Evolutionary conservation across 306 rosid genomes (phyloP).

Genomic region (Trifolium repens): DNA sequence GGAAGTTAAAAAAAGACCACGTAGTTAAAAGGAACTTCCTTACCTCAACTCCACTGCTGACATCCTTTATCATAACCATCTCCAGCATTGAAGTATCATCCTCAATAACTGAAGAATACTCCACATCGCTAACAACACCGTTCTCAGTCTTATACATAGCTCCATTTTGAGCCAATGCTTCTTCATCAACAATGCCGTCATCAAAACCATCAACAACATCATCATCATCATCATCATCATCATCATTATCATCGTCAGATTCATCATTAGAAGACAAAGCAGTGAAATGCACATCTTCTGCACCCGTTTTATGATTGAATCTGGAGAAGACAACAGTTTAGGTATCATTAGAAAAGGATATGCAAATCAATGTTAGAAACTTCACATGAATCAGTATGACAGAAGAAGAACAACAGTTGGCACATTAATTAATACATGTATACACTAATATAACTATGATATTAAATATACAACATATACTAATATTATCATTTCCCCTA

Average conservation of each 20-base stretch:
- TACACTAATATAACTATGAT: neutral
- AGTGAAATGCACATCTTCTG: slow-evolving; percentile 89
- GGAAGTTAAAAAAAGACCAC: neutral
- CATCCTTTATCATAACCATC: slow-evolving; percentile 89
- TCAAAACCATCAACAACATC: slow-evolving; percentile 16
- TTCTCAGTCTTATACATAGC: slow-evolving; percentile 40
- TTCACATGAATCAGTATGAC: neutral
- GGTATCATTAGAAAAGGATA: slow-evolving; percentile 29
- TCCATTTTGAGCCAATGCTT: slow-evolving; percentile 38
- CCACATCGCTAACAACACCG: slow-evolving; percentile 34
- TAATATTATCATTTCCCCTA: neutral
- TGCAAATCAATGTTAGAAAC: neutral
- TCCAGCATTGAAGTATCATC: slow-evolving; percentile 58
- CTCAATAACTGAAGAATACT: slow-evolving; percentile 45
- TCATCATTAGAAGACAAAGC: slow-evolving; percentile 55
- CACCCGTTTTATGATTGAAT: slow-evolving; percentile 88
- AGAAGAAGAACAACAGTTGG: neutral
- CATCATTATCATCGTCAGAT: slow-evolving; percentile 47
- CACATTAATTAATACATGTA: neutral
- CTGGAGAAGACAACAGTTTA: slow-evolving; percentile 50
- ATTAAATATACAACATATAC: too few relatives aligned
- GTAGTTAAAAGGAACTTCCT: slow-evolving; percentile 19
- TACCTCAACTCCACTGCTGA: slow-evolving; percentile 78
- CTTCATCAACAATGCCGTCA: slow-evolving; percentile 44
- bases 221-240: slow-evolving; percentile 22